Base-by-base conservation (phyloP, 768 basidiomycete genomes). In the Cystobasidium onofrii region DNA sequence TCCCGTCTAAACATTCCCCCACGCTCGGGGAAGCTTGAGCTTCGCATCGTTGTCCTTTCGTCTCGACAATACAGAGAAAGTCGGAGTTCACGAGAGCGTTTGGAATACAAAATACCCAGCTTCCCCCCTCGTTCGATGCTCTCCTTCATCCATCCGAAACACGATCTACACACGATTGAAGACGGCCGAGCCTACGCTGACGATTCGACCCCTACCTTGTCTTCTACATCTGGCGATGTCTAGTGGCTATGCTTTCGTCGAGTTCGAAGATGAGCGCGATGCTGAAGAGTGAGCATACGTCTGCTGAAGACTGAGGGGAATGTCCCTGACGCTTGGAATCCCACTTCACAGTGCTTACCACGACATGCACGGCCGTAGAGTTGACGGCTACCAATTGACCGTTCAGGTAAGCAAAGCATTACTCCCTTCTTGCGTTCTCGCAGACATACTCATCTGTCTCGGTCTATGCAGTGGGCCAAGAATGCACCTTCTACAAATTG, bases 401-500 rank as follows among this genome's bases (percentile, higher is more conserved):
- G 65, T 67, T 25, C 65, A 67, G 65, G 65, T 67, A 25, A 29
- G 65, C 3, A 9, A 15, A 36, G 33, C 15, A 27, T 3, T 39
- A 15, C 57, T 9, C 23, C 4, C 6, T 61, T 39, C 23, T 29
- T 18, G 23, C 23, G 13, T 4, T 27, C 57, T 29, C 25, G 13
- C 10, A 4, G 3, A 15, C 57, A 33, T 61, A 25, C 57, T 61
- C 13, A 46, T 33, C 3, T 54, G 29, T 20, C 3, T 57, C 3
- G 33, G 33, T 52, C 4, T n/a, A 9, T 36, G 36, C 33, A 71
- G 69, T 71, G 69, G 69, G 69, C 69, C 39, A 71, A 71, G 55
- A 71, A 71, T 39, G 69, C 69, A 27, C 69, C 69, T 33, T 71
- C 69, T 15, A 41, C 69, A 4, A 71, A 71, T 54, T 71, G 69